Conservation (phyloP, 2,329 filamentous ascomycete species). For the Fusarium praegraminearum region DNA sequence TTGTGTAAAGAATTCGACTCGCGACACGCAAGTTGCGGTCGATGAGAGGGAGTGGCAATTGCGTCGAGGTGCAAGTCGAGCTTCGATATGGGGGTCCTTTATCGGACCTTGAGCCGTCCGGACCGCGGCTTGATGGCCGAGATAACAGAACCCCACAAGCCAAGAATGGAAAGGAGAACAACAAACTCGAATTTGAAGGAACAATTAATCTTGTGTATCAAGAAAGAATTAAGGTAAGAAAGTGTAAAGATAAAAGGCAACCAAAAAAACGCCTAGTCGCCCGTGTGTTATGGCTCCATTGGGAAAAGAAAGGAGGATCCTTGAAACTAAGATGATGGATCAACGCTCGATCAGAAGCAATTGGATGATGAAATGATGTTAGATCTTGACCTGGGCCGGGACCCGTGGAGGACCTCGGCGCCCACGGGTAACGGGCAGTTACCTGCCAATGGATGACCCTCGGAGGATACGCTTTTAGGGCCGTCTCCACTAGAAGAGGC, state of each 20-base stretch:
- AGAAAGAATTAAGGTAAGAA: constrained; percentile 16
- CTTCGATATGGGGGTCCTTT: constrained; percentile 40
- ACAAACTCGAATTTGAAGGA: constrained; percentile 1
- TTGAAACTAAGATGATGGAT: constrained; percentile 25
- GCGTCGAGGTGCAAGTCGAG: constrained; percentile 29
- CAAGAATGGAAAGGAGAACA: constrained; percentile 24
- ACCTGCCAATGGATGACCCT: constrained; percentile 9
- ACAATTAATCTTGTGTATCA: constrained; percentile 9
- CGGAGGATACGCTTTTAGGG: constrained; percentile 33
- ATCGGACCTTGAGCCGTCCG: constrained; percentile 47
- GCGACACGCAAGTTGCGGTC: constrained; percentile 34
- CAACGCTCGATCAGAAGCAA: constrained; percentile 40
- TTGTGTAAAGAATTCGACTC: constrained; percentile 23
- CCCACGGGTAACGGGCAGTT: constrained; percentile 17
- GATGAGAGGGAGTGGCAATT: constrained; percentile 31
- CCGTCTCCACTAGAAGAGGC: constrained; percentile 29
- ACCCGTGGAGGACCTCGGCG: constrained; percentile 41
- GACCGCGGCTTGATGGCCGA: constrained; percentile 48
- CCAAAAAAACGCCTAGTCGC: constrained; percentile 21
- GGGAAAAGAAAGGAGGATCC: constrained; percentile 33
- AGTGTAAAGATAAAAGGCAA: constrained; percentile 19
- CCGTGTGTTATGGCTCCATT: constrained; percentile 42
- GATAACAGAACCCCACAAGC: constrained; percentile 43
- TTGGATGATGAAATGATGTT: constrained; percentile 26
- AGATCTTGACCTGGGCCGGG: constrained; percentile 29